phyloP scores from a whole-genome alignment of 371 early-diverging fungal genomes.

The Mortierella sp. region DNA sequence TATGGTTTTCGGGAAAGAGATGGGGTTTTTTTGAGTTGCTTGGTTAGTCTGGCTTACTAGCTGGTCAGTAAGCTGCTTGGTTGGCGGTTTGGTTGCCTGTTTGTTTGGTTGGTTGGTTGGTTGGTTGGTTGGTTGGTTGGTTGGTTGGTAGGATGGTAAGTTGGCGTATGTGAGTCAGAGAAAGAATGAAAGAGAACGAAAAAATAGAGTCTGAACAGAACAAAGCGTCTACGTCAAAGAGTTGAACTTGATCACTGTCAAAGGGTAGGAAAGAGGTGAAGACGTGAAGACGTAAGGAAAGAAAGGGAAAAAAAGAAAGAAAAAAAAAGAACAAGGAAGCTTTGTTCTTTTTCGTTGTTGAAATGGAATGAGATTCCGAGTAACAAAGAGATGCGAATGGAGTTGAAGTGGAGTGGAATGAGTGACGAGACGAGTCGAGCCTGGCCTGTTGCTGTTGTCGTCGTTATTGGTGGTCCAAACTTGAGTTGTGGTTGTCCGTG shows the following conservation, averaged over 20 bases:
- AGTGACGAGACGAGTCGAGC: background rate
- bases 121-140: background rate
- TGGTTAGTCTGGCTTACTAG: background rate
- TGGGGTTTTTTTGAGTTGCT: background rate
- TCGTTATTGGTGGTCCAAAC: background rate
- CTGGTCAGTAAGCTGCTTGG: background rate
- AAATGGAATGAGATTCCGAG: conserved; percentile 4
- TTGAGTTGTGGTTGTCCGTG: background rate
- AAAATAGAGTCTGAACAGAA: background rate
- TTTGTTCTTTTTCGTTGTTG: background rate
- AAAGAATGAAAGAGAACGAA: background rate
- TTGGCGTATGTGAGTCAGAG: background rate
- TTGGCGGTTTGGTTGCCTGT: background rate
- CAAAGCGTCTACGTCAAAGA: background rate
- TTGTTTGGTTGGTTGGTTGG: background rate
- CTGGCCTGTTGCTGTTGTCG: background rate
- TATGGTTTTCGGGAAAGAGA: background rate
- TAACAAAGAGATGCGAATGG: conserved; percentile 2
- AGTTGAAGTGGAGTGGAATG: background rate
- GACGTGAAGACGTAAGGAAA: background rate
- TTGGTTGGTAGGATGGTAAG: background rate
- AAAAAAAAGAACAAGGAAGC: background rate
- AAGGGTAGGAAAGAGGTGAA: background rate
- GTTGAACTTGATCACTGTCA: background rate
- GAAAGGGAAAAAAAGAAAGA: background rate